phyloP scores from a whole-genome alignment of 805 yeast genomes.

The Starmera quercuum region DNA sequence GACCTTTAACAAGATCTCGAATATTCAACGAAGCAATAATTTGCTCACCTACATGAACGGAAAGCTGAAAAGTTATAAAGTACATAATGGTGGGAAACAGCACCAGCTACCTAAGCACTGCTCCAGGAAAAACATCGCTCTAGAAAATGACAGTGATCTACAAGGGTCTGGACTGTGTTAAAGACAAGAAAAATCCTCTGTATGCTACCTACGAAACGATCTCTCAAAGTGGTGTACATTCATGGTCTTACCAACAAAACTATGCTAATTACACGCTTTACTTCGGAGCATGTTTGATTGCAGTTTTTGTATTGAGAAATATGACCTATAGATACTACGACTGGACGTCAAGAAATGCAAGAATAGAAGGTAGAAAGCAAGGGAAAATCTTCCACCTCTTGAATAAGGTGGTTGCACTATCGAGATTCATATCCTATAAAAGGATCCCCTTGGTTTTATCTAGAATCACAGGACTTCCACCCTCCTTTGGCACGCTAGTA shows the following conservation, averaged over 20 bases:
- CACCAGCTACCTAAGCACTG: neutral
- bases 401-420: conserved; percentile 20
- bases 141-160: conserved; percentile 7
- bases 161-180: conserved; percentile 14
- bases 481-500: conserved; percentile 28
- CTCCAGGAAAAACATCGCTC: neutral
- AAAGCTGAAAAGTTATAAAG: neutral
- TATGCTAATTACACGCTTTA: conserved; percentile 11
- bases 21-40: no score
- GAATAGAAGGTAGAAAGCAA: neutral
- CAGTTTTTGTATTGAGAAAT: conserved; percentile 4
- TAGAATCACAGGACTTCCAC: conserved; percentile 28
- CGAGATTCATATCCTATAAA: conserved; percentile 25
- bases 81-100: no score
- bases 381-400: conserved; percentile 1
- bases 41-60: no score
- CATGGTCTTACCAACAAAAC: conserved; percentile 10
- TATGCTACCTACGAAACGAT: conserved; percentile 1
- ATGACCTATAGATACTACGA: conserved; percentile 8
- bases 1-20: no score
- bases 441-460: conserved; percentile 24
- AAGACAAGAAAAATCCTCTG: conserved; percentile 3
- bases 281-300: conserved; percentile 9
- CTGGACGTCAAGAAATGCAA: conserved; percentile 12
- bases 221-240: conserved; percentile 9